A percentile compares a stretch with the other conserved stretches of the same genome.
These are phyloP conservation scores for Ustilago shanxiensis DNA, from an alignment of 1,284 basidiomycete genomes.

Conservation along the genomic window DNA sequence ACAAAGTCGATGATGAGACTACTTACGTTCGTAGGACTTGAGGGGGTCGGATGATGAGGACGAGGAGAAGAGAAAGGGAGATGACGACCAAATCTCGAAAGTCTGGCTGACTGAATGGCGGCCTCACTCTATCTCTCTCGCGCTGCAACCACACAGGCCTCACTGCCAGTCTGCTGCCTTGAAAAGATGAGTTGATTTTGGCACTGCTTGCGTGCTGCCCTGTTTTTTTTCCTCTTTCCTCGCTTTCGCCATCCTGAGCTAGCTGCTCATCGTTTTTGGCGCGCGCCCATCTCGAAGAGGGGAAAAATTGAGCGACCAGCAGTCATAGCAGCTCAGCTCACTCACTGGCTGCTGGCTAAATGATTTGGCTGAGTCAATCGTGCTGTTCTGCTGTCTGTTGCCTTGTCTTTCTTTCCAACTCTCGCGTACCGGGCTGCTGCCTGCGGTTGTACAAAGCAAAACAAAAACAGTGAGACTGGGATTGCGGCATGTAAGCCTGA, in stretches of 20 bases:
- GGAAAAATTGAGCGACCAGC: too few relatives aligned
- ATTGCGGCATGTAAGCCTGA: constrained; percentile 32
- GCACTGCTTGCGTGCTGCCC: constrained; percentile 14
- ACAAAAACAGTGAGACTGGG: constrained; percentile 16
- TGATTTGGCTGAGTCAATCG: background rate
- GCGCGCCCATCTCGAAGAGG: constrained; percentile 4
- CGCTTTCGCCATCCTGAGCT: background rate
- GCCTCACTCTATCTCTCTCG: too few relatives aligned
- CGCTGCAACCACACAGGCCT: background rate
- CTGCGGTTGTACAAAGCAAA: background rate
- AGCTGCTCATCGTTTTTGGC: constrained; percentile 1
- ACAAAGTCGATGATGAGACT: constrained; percentile 9
- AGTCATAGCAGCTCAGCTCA: too few relatives aligned
- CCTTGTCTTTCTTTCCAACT: background rate
- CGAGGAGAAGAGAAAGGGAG: constrained; percentile 44
- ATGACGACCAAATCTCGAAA: constrained; percentile 45
- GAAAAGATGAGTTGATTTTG: background rate
- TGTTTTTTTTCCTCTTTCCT: background rate
- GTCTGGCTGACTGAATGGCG: constrained; percentile 23
- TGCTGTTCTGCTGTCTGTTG: constrained; percentile 2
- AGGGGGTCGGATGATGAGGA: constrained; percentile 49
- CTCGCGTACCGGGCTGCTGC: background rate
- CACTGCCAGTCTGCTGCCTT: constrained; percentile 9
- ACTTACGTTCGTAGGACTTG: constrained; percentile 54
- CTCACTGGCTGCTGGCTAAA: background rate